phyloP scores from a whole-genome alignment of 2,329 filamentous ascomycete species.

The Calonectria montana region DNA sequence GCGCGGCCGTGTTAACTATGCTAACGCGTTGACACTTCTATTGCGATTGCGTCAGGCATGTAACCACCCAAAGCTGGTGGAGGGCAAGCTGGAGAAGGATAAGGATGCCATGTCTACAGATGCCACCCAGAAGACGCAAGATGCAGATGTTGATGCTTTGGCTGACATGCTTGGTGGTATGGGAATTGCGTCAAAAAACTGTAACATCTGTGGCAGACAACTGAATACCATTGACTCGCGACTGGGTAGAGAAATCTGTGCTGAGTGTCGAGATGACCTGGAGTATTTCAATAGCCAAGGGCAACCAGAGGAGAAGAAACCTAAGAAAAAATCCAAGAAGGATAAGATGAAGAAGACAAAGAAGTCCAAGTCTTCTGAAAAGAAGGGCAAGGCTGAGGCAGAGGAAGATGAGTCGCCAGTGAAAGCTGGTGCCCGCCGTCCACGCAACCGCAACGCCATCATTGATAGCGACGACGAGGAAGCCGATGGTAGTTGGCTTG shows the following conservation, averaged over 20 bases:
- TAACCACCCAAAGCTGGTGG: slow-evolving; percentile 91
- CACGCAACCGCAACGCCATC: slow-evolving; percentile 43
- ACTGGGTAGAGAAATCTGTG: slow-evolving; percentile 66
- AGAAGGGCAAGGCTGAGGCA: slow-evolving; percentile 27
- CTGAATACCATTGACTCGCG: slow-evolving; percentile 64
- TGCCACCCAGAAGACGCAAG: slow-evolving; percentile 62
- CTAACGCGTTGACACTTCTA: slow-evolving; percentile 92
- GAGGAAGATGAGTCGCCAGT: slow-evolving; percentile 26
- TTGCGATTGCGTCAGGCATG: slow-evolving; percentile 91
- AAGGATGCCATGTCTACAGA: slow-evolving; percentile 83
- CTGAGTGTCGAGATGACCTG: slow-evolving; percentile 80
- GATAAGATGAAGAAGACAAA: slow-evolving; percentile 31
- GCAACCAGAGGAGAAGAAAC: slow-evolving; percentile 50
- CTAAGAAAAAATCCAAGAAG: slow-evolving; percentile 46
- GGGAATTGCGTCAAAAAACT: slow-evolving; percentile 80
- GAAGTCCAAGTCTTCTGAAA: slow-evolving; percentile 29
- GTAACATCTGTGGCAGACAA: slow-evolving; percentile 83
- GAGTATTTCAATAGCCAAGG: slow-evolving; percentile 67
- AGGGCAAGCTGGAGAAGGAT: slow-evolving; percentile 86
- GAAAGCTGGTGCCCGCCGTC: slow-evolving; percentile 45
- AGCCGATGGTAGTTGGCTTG: slow-evolving; percentile 83
- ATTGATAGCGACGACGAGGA: slow-evolving; percentile 55
- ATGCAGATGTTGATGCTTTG: slow-evolving; percentile 81
- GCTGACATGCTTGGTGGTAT: slow-evolving; percentile 89
- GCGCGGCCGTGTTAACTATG: slow-evolving; percentile 85